phyloP scores from a whole-genome alignment of 306 rosid genomes.

The Cercis canadensis region DNA sequence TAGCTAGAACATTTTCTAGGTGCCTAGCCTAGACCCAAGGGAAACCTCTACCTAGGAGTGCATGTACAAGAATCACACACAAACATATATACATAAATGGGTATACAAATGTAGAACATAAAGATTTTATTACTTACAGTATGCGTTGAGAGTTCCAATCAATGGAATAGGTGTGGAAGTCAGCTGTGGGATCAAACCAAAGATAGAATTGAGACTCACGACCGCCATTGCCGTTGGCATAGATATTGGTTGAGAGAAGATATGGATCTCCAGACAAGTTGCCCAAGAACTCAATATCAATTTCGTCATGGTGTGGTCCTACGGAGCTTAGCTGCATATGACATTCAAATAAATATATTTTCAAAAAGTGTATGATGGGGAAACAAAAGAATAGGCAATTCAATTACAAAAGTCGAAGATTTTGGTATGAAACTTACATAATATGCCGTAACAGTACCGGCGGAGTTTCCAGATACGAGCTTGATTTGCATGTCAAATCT shows the following conservation, averaged over 20 bases:
- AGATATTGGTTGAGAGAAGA: conserved; percentile 52
- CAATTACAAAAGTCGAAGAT: no score
- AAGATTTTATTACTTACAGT: conserved; percentile 37
- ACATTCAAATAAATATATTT: no score
- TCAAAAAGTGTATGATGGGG: no score
- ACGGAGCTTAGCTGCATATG: conserved; percentile 45
- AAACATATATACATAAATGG: no score
- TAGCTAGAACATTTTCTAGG: no score
- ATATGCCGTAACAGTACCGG: conserved; percentile 60
- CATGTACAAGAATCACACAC: no score
- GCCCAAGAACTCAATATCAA: conserved; percentile 54
- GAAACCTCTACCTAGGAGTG: no score
- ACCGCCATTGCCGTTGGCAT: conserved; percentile 49
- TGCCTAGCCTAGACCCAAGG: no score
- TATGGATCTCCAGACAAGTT: conserved; percentile 57
- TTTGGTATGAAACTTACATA: conserved; percentile 43
- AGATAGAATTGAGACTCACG: conserved; percentile 54
- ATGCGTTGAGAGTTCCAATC: conserved; percentile 54
- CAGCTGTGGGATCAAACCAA: conserved; percentile 56
- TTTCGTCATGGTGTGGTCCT: conserved; percentile 51
- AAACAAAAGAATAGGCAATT: no score
- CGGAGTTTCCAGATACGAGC: conserved; percentile 53
- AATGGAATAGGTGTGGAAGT: conserved; percentile 52
- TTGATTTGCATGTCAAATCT: conserved; percentile 53
- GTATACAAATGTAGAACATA: no score